Evolutionary conservation across 306 rosid genomes (phyloP), one percentile per base, ranked within the genome.

Genomic region (Prunus mume): DNA sequence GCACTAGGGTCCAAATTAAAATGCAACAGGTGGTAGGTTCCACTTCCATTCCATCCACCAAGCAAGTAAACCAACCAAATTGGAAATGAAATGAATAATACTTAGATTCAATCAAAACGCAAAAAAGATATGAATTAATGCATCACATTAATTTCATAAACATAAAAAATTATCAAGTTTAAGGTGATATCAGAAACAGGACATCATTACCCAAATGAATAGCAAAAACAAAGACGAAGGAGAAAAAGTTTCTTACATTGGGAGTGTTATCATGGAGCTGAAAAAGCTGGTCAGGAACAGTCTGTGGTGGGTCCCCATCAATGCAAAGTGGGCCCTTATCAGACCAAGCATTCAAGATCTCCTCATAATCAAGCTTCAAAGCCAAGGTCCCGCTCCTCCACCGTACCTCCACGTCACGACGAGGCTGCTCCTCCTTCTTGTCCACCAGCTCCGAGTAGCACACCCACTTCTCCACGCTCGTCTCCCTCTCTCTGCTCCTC

Each of bases 271-370:
- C 70, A 54, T 73, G 47, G 22, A 71, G 68, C 30, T 20, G 45
- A 28, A 78, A 61, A 15, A 11, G 25, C 55, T 58, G 51, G 65
- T 88, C 85, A 20, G 97, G 96, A 1, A 92, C 97, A n/a, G 81
- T 76, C 38, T 88, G 97, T 54, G 93, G 93, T 12, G 85, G 65
- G 66, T 83, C 91, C 3, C 74, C 85, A 18, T 79, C 86, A 5
- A 96, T 83, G 61, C 62, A 92, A 10, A 92, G 88, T 7, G 99
- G 75, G 25, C 96, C 93, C 72, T 92, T 88, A 58, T 90, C 93
- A 22, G 98, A 89, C 99, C 99, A 96, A 65, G 96, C 98, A 46
- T 89, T 89, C 78, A 96, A 65, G 68, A 96, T 91, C 54, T 86
- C 98, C 70, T 88, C 71, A 64, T 91, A 92, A 85, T 96, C 92